These are phyloP conservation scores for Isoetes engelmannii DNA, from an alignment of 83 land plant species.

Conservation along the genomic window DNA sequence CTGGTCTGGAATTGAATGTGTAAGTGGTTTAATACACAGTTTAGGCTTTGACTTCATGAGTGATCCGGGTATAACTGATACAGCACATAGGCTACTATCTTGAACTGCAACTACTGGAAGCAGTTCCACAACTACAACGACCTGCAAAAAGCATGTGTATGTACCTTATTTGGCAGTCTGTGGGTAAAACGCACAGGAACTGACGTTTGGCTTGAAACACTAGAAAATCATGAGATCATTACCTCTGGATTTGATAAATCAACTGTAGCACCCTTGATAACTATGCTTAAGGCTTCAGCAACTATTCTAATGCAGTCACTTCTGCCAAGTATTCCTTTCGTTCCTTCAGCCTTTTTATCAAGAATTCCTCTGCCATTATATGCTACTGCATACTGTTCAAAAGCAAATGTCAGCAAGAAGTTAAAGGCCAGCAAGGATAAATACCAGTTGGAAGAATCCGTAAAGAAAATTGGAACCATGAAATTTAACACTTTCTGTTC, in stretches of 20 bases:
- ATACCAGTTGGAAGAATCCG: neutral
- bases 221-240: neutral
- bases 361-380: conserved; percentile 56
- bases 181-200: too few relatives aligned
- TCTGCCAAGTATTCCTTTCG: conserved; percentile 33
- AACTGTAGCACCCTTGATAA: conserved; percentile 38
- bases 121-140: conserved; percentile 50
- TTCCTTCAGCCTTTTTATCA: conserved; percentile 30
- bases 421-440: neutral
- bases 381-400: conserved; percentile 53
- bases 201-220: too few relatives aligned
- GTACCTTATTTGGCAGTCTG: too few relatives aligned
- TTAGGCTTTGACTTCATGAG: conserved; percentile 48
- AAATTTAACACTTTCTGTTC: neutral
- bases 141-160: conserved; percentile 23
- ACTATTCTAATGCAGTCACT: conserved; percentile 40
- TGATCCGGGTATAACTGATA: conserved; percentile 50
- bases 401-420: too few relatives aligned
- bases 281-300: conserved; percentile 45
- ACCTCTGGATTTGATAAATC: conserved; percentile 61
- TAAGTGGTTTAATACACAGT: conserved; percentile 41
- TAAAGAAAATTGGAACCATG: neutral
- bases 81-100: conserved; percentile 32
- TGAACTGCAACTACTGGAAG: conserved; percentile 48
- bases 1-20: too few relatives aligned